Base-by-base conservation (phyloP, 1,139 yeast genomes). In the Candida neerlandica region DNA sequence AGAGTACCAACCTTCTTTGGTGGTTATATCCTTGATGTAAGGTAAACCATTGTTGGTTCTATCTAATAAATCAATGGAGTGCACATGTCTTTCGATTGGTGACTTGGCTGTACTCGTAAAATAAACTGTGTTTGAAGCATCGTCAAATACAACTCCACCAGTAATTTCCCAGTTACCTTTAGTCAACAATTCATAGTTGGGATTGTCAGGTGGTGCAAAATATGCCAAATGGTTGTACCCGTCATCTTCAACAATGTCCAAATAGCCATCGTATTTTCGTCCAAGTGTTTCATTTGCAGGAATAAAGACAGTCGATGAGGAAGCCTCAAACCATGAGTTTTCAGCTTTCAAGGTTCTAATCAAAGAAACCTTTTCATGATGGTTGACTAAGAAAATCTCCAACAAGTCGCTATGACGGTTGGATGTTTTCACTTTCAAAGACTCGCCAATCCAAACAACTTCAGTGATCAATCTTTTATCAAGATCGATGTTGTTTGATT, bases 251-350 rank as follows among this genome's bases (percentile, higher is more conserved):
- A 81, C 71, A 4, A 81, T 68, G 57, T 81, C 85, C 45, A 81
- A 73, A 56, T 81, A 81, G 0, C 86, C 86, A 58, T 81, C 84
- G 26, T 66, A 52, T 14, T 59, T 50, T 44, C 82, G 67, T 9
- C 80, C 78, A 30, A 60, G 54, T 1, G 67, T 43, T 19, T 66
- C 70, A 53, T 87, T 81, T 51, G 80, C 80, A 7, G 97, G 96
- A 38, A 94, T 77, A 60, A 70, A 85, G 32, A 80, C 68, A 0
- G 95, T 84, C 56, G 85, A 82, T 54, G 86, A 89, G 7, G 89
- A 80, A 37, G 92, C 84, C 64, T 94, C 99, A 73, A 92, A 90
- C 79, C 89, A 81, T 10, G 82, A 75, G 15, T 79, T 70, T 43
- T 75, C 69, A 3, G 74, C 71, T 1, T 55, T 54, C 44, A 66